A percentile compares a stretch with the other conserved stretches of the same genome.
phyloP scores from a whole-genome alignment of 371 early-diverging fungal species.

The Apophysomyces variabilis region DNA sequence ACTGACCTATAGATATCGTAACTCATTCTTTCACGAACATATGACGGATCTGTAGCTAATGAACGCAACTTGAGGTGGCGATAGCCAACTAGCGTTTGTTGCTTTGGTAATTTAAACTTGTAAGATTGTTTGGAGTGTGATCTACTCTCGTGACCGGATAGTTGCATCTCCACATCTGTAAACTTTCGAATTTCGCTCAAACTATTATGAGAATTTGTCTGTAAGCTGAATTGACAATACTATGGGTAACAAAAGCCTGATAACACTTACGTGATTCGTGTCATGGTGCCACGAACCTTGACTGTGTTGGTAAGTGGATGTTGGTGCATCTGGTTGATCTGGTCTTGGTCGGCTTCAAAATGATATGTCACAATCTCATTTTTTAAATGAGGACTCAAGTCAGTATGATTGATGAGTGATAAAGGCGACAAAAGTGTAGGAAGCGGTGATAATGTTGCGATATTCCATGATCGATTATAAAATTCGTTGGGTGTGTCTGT shows the following conservation, averaged over 20 bases:
- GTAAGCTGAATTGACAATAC: not conserved
- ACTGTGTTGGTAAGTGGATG: slow-evolving; percentile 16
- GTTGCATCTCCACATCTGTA: slow-evolving; percentile 23
- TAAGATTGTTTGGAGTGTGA: slow-evolving; percentile 35
- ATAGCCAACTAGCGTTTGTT: slow-evolving; percentile 25
- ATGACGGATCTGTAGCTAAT: slow-evolving; percentile 39
- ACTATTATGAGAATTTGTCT: slow-evolving; percentile 11
- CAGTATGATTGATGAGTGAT: slow-evolving; percentile 23
- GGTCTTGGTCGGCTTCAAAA: slow-evolving; percentile 19
- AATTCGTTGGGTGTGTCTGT: slow-evolving; percentile 25
- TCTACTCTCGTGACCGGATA: slow-evolving; percentile 40
- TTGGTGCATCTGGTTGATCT: slow-evolving; percentile 22
- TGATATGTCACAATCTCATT: slow-evolving; percentile 27
- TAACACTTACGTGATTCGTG: slow-evolving; percentile 25
- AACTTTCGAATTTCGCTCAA: slow-evolving; percentile 23
- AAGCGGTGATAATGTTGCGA: not conserved
- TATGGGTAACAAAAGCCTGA: not conserved
- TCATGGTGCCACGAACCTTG: slow-evolving; percentile 5
- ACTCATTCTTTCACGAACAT: slow-evolving; percentile 37
- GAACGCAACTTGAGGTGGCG: slow-evolving; percentile 39
- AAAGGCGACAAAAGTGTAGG: slow-evolving; percentile 19
- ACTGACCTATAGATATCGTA: slow-evolving; percentile 32
- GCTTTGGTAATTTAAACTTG: slow-evolving; percentile 32
- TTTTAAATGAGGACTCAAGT: slow-evolving; percentile 17
- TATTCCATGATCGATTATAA: slow-evolving; percentile 23